Percentiles rank a stretch among this genome's conserved stretches.
Conservation (phyloP, 345 rosid species). For the Diplotaxis tenuifolia region DNA sequence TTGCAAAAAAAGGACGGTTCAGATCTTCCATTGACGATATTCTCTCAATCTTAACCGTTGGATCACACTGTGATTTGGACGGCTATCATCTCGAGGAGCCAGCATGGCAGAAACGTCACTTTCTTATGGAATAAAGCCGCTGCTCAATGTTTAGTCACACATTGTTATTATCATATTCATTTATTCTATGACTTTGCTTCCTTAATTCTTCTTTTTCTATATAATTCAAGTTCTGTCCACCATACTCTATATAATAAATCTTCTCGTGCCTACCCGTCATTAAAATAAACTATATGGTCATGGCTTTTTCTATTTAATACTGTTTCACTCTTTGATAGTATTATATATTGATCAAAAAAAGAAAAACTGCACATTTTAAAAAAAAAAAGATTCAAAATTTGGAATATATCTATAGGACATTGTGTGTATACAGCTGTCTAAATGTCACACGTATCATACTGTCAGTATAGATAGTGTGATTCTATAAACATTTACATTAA, state of each 20-base stretch:
- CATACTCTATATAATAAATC: not conserved
- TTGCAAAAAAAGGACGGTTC: slow-evolving; percentile 34
- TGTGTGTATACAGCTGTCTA: slow-evolving; percentile 7
- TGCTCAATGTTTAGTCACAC: slow-evolving; percentile 41
- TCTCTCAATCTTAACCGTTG: slow-evolving; percentile 19
- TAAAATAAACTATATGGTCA: not conserved
- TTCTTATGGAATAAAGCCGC: slow-evolving; percentile 42
- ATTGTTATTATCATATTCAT: slow-evolving; percentile 13
- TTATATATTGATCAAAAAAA: too few species aligned
- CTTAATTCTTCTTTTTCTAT: not conserved
- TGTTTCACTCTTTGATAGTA: not conserved
- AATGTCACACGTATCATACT: not conserved
- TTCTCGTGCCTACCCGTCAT: slow-evolving; percentile 20
- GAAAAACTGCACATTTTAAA: slow-evolving; percentile 1
- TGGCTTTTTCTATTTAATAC: slow-evolving; percentile 6
- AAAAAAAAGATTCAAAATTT: not conserved
- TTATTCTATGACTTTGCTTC: slow-evolving; percentile 25
- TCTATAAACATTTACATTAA: not conserved
- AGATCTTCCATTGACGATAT: slow-evolving; percentile 21
- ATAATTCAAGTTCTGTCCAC: not conserved
- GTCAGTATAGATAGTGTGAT: not conserved
- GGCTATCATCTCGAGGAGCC: slow-evolving; percentile 36
- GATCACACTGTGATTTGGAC: slow-evolving; percentile 10
- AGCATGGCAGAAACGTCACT: slow-evolving; percentile 51
- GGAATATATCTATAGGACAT: not conserved